Base-by-base conservation (phyloP, 176 grass and related monocot genomes). In the Phoenix dactylifera region DNA sequence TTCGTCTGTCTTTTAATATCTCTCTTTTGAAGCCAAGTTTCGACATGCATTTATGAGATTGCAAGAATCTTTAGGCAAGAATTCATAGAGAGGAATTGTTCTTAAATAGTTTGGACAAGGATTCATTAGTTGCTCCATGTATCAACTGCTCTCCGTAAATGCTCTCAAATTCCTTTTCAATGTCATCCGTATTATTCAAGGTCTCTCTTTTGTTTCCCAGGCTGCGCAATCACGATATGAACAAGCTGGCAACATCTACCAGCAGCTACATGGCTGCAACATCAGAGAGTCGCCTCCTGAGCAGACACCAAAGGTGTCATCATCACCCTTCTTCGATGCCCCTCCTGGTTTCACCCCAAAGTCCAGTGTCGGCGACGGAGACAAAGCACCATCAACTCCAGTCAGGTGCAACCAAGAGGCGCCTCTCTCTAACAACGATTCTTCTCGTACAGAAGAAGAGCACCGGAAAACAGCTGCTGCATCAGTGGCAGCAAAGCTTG, bases 211-310 rank as follows among this genome's bases (percentile, higher is more conserved):
- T 6, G 20, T 50, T 59, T 59, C 68, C 65, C 78, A 90, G 86
- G 72, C 58, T 18, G 80, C 72, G 87, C 80, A 96, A 61, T 65
- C 66, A n/a, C 61, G 72, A 18, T 88, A 65, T 6, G 74, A 75
- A 66, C 85, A 80, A 79, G 80, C 75, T 65, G 64, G 70, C 52
- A 62, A 75, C 17, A 50, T 90, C 55, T 82, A 57, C 25, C n/a
- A 44, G 15, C 73, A 61, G 50, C 78, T 79, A 67, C 65, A 57
- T 39, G 64, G 72, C 59, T 54, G 58, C 24, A 62, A 61, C 32
- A 64, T 65, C 59, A 64, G 60, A 51, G 54, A 65, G 52, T 70
- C 66, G 2, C 18, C 58, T 57, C 25, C 75, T 58, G 78, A 69
- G 39, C 63, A 76, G 28, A 67, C 30, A 53, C 28, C 24, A 29